Evolutionary conservation across 2,329 filamentous ascomycete genomes (phyloP), one percentile per base, ranked within the genome.

Genomic region (Coniochaeta ligniaria): DNA sequence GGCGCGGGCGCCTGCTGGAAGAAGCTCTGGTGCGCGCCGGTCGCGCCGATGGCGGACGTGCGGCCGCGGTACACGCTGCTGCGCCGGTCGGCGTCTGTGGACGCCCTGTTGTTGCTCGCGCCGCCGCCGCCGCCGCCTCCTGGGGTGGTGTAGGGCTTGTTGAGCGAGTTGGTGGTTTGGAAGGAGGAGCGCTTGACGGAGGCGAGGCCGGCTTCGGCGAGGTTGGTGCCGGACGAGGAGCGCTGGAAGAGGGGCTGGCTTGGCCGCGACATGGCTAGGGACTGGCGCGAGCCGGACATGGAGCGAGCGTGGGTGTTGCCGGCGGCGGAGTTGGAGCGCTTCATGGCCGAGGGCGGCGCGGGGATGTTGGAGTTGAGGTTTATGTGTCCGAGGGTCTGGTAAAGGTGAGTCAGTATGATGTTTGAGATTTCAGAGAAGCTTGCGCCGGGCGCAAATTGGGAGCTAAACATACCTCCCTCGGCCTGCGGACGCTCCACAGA

Each of bases 261-360:
- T 12, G 93, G 92, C 62, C 93, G 86, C 67, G 86, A 83, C 65
- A 92, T 84, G 67, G 92, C 93, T 63, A 96, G 91, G 67, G 93
- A 94, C 73, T 96, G 89, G 69, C 90, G 86, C 72, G 88, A 89
- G 70, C 88, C 89, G 64, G 93, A 96, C 68, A 91, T 85, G 31
- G 91, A 92, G 67, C 94, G 91, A 66, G 80, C 86, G 79, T 96
- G 91, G 71, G 88, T 87, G 60, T 86, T 80, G 70, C 86, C 85
- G 64, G 86, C 86, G 67, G 86, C 87, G 14, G 92, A 93, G 70
- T 87, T 95, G 33, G 91, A 90, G 73, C 95, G 91, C 80, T 99
- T 99, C 83, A 99, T 89, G 45, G 92, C 91, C 45, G 94, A 98
- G 31, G 90, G 84, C 9, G 95, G 94, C 76, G 96, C 92, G 22